These are phyloP conservation scores for Halophytophthora polymorphica DNA, from an alignment of 352 stramenopile genomes.

Conservation along the genomic window DNA sequence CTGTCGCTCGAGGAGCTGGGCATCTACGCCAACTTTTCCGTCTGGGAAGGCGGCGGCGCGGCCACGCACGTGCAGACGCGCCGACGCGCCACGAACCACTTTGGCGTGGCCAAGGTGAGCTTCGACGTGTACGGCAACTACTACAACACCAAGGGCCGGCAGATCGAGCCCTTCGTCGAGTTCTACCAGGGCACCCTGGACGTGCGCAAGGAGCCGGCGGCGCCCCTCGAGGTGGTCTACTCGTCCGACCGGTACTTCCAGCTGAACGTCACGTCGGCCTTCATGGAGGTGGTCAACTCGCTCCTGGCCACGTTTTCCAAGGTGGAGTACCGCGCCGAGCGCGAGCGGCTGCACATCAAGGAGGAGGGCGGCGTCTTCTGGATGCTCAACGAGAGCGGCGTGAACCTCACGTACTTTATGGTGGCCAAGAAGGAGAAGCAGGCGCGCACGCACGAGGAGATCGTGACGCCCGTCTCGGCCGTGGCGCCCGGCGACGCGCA, in stretches of 20 bases:
- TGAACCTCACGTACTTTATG: slow-evolving; percentile 81
- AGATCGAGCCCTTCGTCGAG: slow-evolving; percentile 84
- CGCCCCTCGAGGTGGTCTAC: slow-evolving; percentile 65
- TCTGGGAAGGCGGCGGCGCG: slow-evolving; percentile 58
- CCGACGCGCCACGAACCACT: slow-evolving; percentile 58
- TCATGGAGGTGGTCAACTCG: slow-evolving; percentile 78
- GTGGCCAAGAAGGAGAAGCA: slow-evolving; percentile 69
- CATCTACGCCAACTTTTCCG: slow-evolving; percentile 67
- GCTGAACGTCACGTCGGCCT: slow-evolving; percentile 78
- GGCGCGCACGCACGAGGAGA: slow-evolving; percentile 42
- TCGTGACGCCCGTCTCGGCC: slow-evolving; percentile 47
- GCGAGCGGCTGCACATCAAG: slow-evolving; percentile 72
- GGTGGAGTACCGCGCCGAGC: slow-evolving; percentile 37
- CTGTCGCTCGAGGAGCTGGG: slow-evolving; percentile 72
- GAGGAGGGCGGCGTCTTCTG: slow-evolving; percentile 82
- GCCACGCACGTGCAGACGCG: slow-evolving; percentile 36
- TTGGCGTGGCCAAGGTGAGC: slow-evolving; percentile 67
- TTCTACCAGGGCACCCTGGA: slow-evolving; percentile 80
- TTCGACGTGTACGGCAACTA: slow-evolving; percentile 88
- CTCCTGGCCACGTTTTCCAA: slow-evolving; percentile 68
- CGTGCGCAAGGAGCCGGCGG: slow-evolving; percentile 68
- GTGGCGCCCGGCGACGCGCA: slow-evolving; percentile 51
- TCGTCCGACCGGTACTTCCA: slow-evolving; percentile 84
- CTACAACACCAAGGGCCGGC: slow-evolving; percentile 74
- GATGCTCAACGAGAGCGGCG: slow-evolving; percentile 79